These are phyloP conservation scores for Venturia aucupariae DNA, from an alignment of 2,329 filamentous ascomycete species.

Conservation along the genomic window DNA sequence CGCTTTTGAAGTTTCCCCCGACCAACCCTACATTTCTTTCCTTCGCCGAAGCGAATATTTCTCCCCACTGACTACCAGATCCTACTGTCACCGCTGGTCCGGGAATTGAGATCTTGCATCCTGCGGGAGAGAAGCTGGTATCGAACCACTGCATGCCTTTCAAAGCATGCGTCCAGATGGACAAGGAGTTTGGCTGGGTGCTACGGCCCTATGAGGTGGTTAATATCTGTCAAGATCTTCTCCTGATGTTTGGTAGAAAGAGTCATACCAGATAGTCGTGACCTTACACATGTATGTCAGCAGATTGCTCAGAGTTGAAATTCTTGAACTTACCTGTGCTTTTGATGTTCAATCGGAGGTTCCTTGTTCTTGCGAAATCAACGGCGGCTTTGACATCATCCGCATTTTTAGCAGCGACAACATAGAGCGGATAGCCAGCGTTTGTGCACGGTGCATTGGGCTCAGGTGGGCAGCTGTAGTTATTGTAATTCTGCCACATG, in stretches of 20 bases:
- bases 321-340: slow-evolving; percentile 34
- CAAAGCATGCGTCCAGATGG: slow-evolving; percentile 13
- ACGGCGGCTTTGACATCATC: slow-evolving; percentile 39
- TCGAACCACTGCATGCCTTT: slow-evolving; percentile 11
- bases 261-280: slow-evolving; percentile 3
- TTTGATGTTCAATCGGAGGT: slow-evolving; percentile 43
- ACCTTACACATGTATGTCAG: slow-evolving; percentile 27
- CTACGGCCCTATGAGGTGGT: slow-evolving; percentile 4
- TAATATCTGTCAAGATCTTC: not conserved
- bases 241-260: not conserved
- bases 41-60: slow-evolving; percentile 9
- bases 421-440: slow-evolving; percentile 29
- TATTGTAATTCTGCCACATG: slow-evolving; percentile 15
- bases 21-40: not conserved
- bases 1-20: not conserved
- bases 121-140: slow-evolving; percentile 8
- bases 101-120: slow-evolving; percentile 10
- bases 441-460: slow-evolving; percentile 1
- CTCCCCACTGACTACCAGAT: slow-evolving; percentile 11
- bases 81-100: slow-evolving; percentile 13
- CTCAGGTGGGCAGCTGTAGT: slow-evolving; percentile 14
- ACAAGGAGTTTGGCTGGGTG: slow-evolving; percentile 5
- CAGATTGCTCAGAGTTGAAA: slow-evolving; percentile 18
- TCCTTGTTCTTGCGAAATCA: slow-evolving; percentile 38
- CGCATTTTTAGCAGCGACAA: slow-evolving; percentile 34